phyloP scores from a whole-genome alignment of 208 protist genomes.

The Leishmania gerbilli region DNA sequence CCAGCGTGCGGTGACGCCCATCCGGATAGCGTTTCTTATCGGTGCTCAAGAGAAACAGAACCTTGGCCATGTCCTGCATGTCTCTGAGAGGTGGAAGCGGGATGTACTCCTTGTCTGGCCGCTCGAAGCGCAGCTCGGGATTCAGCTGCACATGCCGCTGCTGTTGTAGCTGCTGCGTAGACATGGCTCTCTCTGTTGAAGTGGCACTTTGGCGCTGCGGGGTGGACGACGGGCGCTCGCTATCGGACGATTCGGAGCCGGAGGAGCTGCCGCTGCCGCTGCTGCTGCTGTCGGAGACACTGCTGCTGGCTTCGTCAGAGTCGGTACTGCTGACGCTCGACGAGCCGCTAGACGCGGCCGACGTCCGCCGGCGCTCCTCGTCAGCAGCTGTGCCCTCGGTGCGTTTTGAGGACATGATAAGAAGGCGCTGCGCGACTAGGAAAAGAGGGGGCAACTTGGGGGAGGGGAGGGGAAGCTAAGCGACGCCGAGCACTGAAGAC shows the following conservation, averaged over 20 bases:
- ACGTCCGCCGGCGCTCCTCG: neutral
- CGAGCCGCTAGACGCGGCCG: conserved; percentile 14
- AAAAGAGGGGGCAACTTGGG: neutral
- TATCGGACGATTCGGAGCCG: conserved; percentile 13
- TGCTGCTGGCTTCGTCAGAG: conserved; percentile 24
- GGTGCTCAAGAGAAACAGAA: conserved; percentile 42
- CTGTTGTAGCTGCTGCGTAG: conserved; percentile 1
- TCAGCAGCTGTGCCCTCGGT: neutral
- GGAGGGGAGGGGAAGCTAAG: neutral
- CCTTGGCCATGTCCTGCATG: conserved; percentile 23
- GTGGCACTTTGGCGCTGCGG: conserved; percentile 8
- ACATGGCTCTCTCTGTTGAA: conserved; percentile 2
- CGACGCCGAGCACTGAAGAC: neutral
- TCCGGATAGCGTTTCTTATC: conserved; percentile 69
- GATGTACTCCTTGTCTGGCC: conserved; percentile 76
- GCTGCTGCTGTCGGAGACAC: conserved; percentile 23
- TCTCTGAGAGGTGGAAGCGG: conserved; percentile 40
- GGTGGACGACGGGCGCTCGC: conserved; percentile 5
- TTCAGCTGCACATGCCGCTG: conserved; percentile 50
- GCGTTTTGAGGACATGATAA: conserved; percentile 3
- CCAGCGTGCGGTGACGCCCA: conserved; percentile 66
- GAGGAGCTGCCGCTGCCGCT: conserved; percentile 16
- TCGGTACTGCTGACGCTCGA: conserved; percentile 33
- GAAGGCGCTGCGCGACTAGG: neutral
- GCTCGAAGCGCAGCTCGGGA: conserved; percentile 63